Conservation (phyloP, 805 yeast species). For the Blastobotrys americana region DNA sequence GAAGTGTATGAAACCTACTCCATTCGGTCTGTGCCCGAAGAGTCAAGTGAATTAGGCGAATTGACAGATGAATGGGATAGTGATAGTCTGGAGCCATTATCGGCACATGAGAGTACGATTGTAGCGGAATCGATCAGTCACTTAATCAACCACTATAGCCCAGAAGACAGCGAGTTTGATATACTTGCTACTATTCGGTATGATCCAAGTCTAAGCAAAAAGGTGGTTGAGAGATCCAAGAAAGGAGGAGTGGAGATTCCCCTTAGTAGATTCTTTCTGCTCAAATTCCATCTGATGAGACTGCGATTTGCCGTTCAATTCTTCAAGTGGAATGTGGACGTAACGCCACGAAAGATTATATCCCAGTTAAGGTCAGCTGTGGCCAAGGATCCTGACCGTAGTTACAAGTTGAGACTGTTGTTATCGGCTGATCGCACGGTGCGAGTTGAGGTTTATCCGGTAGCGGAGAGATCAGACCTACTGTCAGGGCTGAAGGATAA, state of each 20-base stretch:
- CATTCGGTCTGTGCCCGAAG: too few relatives aligned
- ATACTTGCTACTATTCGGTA: slow-evolving; percentile 67
- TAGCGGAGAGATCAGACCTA: slow-evolving; percentile 25
- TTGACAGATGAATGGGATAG: too few relatives aligned
- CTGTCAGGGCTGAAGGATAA: slow-evolving; percentile 23
- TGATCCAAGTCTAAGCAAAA: slow-evolving; percentile 48
- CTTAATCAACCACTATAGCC: neutral
- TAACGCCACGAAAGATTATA: slow-evolving; percentile 40
- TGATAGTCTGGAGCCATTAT: neutral
- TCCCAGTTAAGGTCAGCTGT: slow-evolving; percentile 36
- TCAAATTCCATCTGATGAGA: slow-evolving; percentile 58
- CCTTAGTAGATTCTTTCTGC: slow-evolving; percentile 44
- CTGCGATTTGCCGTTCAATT: slow-evolving; percentile 46
- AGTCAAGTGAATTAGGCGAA: too few relatives aligned
- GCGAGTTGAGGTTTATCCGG: slow-evolving; percentile 32
- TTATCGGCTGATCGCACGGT: slow-evolving; percentile 34
- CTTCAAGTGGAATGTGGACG: slow-evolving; percentile 43
- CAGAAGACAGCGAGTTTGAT: slow-evolving; percentile 37
- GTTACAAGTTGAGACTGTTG: slow-evolving; percentile 45
- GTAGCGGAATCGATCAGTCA: neutral
- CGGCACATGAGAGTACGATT: neutral
- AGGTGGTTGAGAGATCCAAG: neutral
- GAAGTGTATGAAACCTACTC: too few relatives aligned
- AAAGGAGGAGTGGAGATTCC: neutral
- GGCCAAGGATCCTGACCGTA: slow-evolving; percentile 18